These are phyloP conservation scores for Solanum okadae DNA, from an alignment of 257 asterid genomes.

Conservation along the genomic window DNA sequence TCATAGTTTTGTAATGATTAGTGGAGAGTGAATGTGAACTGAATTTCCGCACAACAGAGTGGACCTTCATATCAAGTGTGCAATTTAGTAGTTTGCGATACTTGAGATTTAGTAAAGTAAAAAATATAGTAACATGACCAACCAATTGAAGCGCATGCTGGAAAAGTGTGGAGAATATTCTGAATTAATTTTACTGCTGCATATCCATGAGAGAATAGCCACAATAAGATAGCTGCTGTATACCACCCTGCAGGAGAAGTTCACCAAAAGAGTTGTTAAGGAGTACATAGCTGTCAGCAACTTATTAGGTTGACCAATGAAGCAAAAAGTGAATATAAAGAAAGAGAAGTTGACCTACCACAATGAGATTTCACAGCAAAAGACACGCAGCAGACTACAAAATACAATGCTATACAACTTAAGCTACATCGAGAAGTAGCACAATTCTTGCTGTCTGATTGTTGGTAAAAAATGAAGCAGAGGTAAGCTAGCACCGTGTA, in stretches of 20 bases:
- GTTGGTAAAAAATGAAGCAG: constrained; percentile 25
- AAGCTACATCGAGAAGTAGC: constrained; percentile 16
- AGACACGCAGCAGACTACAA: constrained; percentile 32
- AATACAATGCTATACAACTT: constrained; percentile 29
- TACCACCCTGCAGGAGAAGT: constrained; percentile 42
- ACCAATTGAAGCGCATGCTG: constrained; percentile 96
- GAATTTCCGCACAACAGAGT: neutral
- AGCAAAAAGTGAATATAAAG: neutral
- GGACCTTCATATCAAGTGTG: neutral
- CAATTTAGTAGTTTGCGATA: neutral
- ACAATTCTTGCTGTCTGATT: constrained; percentile 10
- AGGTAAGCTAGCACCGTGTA: constrained; percentile 54
- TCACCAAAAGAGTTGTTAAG: neutral
- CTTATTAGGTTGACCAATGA: neutral
- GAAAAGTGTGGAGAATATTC: constrained; percentile 60
- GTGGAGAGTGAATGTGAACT: neutral
- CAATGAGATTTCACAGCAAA: constrained; percentile 20
- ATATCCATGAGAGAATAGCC: constrained; percentile 67
- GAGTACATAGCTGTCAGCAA: constrained; percentile 5
- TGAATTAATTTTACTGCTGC: constrained; percentile 55
- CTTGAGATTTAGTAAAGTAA: neutral
- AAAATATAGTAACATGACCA: constrained; percentile 12
- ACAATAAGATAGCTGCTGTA: constrained; percentile 32
- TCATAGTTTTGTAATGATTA: neutral
- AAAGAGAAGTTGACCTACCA: constrained; percentile 24